Evolutionary conservation across 225 moss, liverwort and hornwort species (phyloP), one percentile per base, ranked within the genome.

Genomic region (Ulota crispa): DNA sequence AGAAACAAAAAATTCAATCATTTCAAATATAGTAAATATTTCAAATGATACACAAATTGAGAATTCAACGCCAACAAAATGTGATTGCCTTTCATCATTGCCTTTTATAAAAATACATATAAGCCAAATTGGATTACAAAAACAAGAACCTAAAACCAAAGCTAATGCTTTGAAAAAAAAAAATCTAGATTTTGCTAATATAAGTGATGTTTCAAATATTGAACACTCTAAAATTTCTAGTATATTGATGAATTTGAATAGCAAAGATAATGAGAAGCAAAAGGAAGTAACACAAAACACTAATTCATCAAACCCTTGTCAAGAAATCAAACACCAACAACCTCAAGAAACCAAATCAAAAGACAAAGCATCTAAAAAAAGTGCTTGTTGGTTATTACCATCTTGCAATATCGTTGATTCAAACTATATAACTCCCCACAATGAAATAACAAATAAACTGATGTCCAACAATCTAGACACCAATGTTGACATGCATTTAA

Each of bases 401-500:
- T 43, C 78, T 42, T 68, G 27, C 9, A 78, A 10, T 42, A 0
- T 1, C 41, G 15, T 1, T 34, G 62, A 54, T 3, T 8, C 8
- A 3, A 26, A 32, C 54, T 8, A 0, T 3, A 18, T 30, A 61
- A 20, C 0, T 56, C 16, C 1, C 28, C 1, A 5, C 11, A 3
- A 60, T 2, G 15, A 54, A 20, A 0, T 0, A 3, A 2, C 2
- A 3, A 23, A 73, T 1, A 62, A 73, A 61, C 0, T 8, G 41
- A 4, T 39, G 12, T 67, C 4, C 4, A 54, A 27, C 24, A 74
- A 43, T 54, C 2, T 23, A 2, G 8, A 32, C 31, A 8, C 34
- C 13, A 72, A 42, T 62, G 1, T 10, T 8, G 73, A 78, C 8
- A 82, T 82, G 73, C 62, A 82, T 82, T 42, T 85, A 3, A 67